Conservation (phyloP, 2,329 filamentous ascomycete species). For the Trichoderma arundinaceum region DNA sequence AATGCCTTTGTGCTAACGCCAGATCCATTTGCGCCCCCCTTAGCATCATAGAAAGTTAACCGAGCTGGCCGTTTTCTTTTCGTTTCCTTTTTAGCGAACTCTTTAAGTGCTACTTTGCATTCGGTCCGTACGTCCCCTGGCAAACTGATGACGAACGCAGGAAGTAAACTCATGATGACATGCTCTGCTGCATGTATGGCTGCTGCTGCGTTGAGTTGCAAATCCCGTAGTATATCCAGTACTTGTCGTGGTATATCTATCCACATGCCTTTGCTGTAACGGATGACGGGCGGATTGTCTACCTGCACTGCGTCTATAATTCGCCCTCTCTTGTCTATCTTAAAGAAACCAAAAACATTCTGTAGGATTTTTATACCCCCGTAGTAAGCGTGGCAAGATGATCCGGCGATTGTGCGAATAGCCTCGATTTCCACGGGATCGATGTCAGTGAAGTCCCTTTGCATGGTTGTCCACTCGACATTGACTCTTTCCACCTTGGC, state of each 20-base stretch:
- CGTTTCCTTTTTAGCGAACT: conserved; percentile 75
- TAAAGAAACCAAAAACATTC: conserved; percentile 96
- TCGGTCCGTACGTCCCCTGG: conserved; percentile 93
- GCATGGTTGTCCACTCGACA: conserved; percentile 93
- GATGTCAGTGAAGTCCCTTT: conserved; percentile 92
- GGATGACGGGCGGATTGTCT: conserved; percentile 88
- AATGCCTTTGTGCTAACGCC: conserved; percentile 94
- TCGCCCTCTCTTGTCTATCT: conserved; percentile 82
- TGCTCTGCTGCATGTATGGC: conserved; percentile 96
- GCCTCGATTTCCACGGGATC: conserved; percentile 92
- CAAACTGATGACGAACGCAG: conserved; percentile 87
- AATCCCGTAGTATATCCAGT: conserved; percentile 75
- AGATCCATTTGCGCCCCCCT: conserved; percentile 80
- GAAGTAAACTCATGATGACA: conserved; percentile 83
- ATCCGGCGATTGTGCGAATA: conserved; percentile 71
- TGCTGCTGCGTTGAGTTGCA: conserved; percentile 79
- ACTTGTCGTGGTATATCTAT: conserved; percentile 83
- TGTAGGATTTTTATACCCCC: conserved; percentile 85
- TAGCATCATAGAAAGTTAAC: conserved; percentile 93
- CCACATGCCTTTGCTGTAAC: conserved; percentile 91
- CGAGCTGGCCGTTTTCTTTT: conserved; percentile 82
- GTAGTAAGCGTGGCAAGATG: conserved; percentile 76
- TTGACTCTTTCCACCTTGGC: conserved; percentile 88
- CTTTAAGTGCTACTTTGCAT: conserved; percentile 87
- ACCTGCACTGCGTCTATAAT: conserved; percentile 92